A percentile compares a stretch with the other conserved stretches of the same genome.
phyloP scores from a whole-genome alignment of 1,284 basidiomycete species.

The Boletus smithii region DNA sequence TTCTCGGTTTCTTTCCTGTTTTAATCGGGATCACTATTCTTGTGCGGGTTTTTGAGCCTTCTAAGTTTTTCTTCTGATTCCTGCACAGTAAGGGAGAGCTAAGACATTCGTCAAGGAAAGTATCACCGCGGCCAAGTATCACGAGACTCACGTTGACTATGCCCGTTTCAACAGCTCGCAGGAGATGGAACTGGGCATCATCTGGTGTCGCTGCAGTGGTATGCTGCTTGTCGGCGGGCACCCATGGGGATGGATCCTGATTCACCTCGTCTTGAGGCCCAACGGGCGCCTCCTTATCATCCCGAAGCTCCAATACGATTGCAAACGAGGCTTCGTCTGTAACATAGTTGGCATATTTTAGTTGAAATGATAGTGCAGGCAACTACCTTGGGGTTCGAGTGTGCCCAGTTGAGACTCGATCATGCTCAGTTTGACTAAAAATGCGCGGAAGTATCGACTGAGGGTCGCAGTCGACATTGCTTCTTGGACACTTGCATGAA shows the following conservation, averaged over 20 bases:
- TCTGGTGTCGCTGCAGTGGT: conserved; percentile 61
- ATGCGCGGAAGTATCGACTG: conserved; percentile 78
- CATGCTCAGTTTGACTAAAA: conserved; percentile 80
- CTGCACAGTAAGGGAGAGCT: conserved; percentile 77
- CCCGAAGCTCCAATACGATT: conserved; percentile 77
- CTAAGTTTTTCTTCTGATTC: conserved; percentile 68
- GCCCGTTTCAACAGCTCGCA: conserved; percentile 81
- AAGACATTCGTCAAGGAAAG: conserved; percentile 3
- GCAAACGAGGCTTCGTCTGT: conserved; percentile 80
- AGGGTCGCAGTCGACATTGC: conserved; percentile 64
- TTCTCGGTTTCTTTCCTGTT: conserved; percentile 36
- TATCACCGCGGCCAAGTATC: not conserved
- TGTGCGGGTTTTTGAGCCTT: conserved; percentile 22
- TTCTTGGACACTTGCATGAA: conserved; percentile 54
- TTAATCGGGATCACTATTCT: conserved; percentile 6
- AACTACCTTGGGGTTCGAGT: conserved; percentile 46
- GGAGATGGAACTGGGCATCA: conserved; percentile 60
- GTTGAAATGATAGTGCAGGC: not conserved
- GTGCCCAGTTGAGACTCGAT: conserved; percentile 75
- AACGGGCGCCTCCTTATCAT: conserved; percentile 59
- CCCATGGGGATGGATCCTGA: conserved; percentile 70
- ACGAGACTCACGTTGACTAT: conserved; percentile 68
- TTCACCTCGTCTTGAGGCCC: conserved; percentile 45
- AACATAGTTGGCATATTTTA: not conserved
- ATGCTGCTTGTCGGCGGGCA: conserved; percentile 62